Evolutionary conservation across 257 asterid species (phyloP).

Genomic region (Solanum tarijense): DNA sequence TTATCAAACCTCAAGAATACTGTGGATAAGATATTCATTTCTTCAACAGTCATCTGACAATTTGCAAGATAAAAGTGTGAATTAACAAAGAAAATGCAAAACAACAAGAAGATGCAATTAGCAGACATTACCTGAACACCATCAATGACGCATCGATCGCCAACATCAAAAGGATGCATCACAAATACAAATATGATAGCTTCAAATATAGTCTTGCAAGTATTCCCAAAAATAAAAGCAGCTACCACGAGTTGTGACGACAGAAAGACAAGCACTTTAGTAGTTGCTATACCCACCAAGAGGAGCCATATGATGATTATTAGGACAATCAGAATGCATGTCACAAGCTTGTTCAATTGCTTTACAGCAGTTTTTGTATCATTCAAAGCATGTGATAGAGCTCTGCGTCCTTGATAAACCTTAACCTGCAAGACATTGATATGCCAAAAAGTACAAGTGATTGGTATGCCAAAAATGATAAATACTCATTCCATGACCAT

Average conservation of each 20-base stretch:
- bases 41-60: slow-evolving; percentile 72
- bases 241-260: slow-evolving; percentile 78
- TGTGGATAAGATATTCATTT: slow-evolving; percentile 76
- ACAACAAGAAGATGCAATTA: background rate
- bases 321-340: slow-evolving; percentile 34
- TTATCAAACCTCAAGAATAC: slow-evolving; percentile 59
- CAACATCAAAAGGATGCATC: slow-evolving; percentile 92
- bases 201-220: slow-evolving; percentile 84
- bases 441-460: background rate
- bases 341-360: slow-evolving; percentile 56
- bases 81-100: background rate
- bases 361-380: slow-evolving; percentile 79
- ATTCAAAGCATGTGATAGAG: slow-evolving; percentile 70
- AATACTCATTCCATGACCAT: background rate
- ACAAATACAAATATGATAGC: slow-evolving; percentile 70
- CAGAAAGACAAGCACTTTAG: slow-evolving; percentile 60
- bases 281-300: slow-evolving; percentile 63
- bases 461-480: background rate
- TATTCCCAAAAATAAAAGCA: slow-evolving; percentile 79
- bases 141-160: slow-evolving; percentile 75
- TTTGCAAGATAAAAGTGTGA: background rate
- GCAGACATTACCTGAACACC: slow-evolving; percentile 61
- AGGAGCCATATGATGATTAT: slow-evolving; percentile 67
- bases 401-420: slow-evolving; percentile 85
- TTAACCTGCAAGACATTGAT: slow-evolving; percentile 46